Evolutionary conservation across 176 grass and related monocot species (phyloP), one percentile per base, ranked within the genome.

Genomic region (Tillandsia fasciculata): DNA sequence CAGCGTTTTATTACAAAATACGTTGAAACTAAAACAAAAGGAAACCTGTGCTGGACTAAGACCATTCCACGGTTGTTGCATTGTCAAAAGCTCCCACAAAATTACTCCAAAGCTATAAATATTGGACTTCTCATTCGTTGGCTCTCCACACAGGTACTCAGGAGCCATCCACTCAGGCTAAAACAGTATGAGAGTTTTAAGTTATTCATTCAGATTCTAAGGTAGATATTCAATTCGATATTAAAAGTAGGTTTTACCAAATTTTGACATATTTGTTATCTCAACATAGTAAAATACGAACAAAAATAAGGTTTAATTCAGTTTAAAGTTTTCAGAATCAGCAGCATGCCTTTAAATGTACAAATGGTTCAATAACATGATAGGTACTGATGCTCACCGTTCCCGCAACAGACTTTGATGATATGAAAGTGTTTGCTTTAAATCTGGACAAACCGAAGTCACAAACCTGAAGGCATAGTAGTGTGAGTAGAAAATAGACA

Each of bases 391-490:
- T 68, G 65, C 87, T 83, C 85, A 96, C 92, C 72, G 92, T 96
- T 74, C 92, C 92, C 69, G 92, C 88, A 3, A 91, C 86, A 73
- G 92, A 96, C 85, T 96, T 96, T 17, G 92, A 96, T 1, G 92
- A 96, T 72, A 96, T 81, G 83, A 87, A 96, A 12, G 92, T 89
- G 59, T 76, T 92, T 8, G 88, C 88, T 65, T 96, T 96, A 81
- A 96, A 96, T 89, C 92, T 86, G n/a, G 92, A 96, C 81, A 96
- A 81, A 51, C 92, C 92, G 72, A 96, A 96, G 80, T 96, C 92
- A 75, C 88, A 85, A 61, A 96, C 92, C 92, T 96, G 73, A 73
- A 82, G 26, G 42, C 2, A 7, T 3, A 59, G 18, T 59, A 59
- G 28, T 73, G 47, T 71, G 49, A 64, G 20, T 24, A 54, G 48